Evolutionary conservation across 495 filamentous ascomycete genomes (phyloP), one percentile per base, ranked within the genome.

Genomic region (Talaromyces borbonicus): DNA sequence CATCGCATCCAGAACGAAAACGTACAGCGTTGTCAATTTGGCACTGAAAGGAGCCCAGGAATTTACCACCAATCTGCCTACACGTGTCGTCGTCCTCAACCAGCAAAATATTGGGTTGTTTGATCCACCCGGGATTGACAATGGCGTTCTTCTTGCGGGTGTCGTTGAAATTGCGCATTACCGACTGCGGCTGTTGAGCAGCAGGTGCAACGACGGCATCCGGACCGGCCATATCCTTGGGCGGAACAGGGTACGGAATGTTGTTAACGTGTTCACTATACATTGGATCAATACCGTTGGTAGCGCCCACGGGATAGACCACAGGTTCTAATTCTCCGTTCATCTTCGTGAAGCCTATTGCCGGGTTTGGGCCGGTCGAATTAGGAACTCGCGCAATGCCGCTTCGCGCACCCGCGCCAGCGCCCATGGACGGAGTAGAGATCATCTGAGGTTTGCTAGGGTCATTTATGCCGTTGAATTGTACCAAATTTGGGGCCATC

Each of bases 11-110:
- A 7, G 30, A 0, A 8, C 25, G 22, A 56, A 44, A 19, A 79
- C 90, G 66, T 81, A 96, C 90, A 50, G 90, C 86, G 56, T 79
- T 85, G 60, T 96, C 87, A 58, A 97, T 93, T 8, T 78, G 75
- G 59, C 92, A 97, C 44, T 83, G 78, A 58, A 95, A 90, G 11
- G 83, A 83, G 46, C 86, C 84, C 29, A 98, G 68, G 60, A 97
- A 97, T 63, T 96, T 96, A 38, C 86, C 81, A 27, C 93, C 92
- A 52, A 98, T 96, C 43, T 90, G 77, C 26, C 89, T 80, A 61
- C 92, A 97, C 2, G 90, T 96, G 41, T 80, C 83, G 62, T 98
- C 92, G 59, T 98, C 92, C 60, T 98, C 92, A 26, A 98, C 92
- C 33, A 98, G 74, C 47, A 98, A 69, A 48, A 98, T 88, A 43